phyloP scores from a whole-genome alignment of 2,329 filamentous ascomycete genomes.

The Uncinocarpus reesii region DNA sequence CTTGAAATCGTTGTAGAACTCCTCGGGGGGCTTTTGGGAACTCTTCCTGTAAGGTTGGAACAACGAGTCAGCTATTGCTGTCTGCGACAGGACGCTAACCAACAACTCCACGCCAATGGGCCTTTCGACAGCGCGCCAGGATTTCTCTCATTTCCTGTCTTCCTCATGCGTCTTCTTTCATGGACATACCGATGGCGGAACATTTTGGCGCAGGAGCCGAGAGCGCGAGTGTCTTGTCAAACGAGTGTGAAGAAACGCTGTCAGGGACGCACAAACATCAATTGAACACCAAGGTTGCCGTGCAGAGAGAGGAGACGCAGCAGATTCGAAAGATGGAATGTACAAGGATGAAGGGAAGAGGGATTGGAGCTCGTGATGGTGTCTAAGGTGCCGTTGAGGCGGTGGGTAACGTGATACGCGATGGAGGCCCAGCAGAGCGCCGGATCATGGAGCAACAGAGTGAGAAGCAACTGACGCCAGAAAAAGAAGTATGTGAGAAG shows the following conservation, averaged over 20 bases:
- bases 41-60: conserved; percentile 47
- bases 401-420: conserved; percentile 8
- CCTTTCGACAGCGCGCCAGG: too few species aligned
- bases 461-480: not conserved
- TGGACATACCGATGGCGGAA: conserved; percentile 40
- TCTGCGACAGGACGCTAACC: too few species aligned
- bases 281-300: conserved; percentile 1
- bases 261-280: conserved; percentile 9
- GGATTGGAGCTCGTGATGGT: not conserved
- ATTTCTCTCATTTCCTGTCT: too few species aligned
- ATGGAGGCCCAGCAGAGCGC: not conserved
- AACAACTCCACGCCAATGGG: too few species aligned
- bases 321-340: not conserved
- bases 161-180: too few species aligned
- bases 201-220: too few species aligned
- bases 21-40: conserved; percentile 75
- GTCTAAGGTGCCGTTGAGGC: not conserved
- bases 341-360: not conserved
- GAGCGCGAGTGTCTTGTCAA: too few species aligned
- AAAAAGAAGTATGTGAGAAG: not conserved
- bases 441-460: too few species aligned
- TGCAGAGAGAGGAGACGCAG: not conserved
- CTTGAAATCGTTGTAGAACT: conserved; percentile 74
- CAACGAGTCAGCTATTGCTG: not conserved
- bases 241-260: not conserved